Conservation (phyloP, 139 green algal genomes). For the Chlamydomonas sphaeroides region DNA sequence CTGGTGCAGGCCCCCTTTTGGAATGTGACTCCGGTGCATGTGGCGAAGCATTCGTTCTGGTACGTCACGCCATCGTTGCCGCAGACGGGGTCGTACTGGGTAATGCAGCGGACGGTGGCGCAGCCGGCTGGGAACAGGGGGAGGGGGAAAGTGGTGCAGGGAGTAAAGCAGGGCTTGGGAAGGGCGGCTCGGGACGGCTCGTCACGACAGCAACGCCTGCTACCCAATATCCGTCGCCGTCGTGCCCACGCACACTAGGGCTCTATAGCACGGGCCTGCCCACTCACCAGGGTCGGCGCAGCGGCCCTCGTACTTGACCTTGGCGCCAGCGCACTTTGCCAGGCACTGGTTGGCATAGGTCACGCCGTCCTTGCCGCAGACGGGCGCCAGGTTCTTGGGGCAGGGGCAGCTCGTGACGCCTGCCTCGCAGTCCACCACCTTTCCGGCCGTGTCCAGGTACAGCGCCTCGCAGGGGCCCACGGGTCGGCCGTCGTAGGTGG, state of each 20-base stretch:
- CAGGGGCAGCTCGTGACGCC: neutral
- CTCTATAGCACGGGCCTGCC: too few relatives aligned
- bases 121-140: neutral
- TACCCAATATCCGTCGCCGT: too few relatives aligned
- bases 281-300: constrained; percentile 3
- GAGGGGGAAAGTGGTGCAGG: too few relatives aligned
- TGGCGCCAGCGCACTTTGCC: constrained; percentile 7
- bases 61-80: constrained; percentile 38
- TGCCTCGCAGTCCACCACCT: neutral
- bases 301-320: constrained; percentile 17
- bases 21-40: too few relatives aligned
- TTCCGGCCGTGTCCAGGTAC: neutral
- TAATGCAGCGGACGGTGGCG: constrained; percentile 15
- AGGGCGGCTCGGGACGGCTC: too few relatives aligned
- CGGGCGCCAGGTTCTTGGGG: neutral
- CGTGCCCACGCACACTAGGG: too few relatives aligned
- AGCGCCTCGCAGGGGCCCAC: constrained; percentile 7
- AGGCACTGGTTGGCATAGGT: constrained; percentile 48
- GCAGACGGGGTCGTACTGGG: constrained; percentile 37
- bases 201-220: too few relatives aligned
- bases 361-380: constrained; percentile 42
- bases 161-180: too few relatives aligned
- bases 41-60: constrained; percentile 1
- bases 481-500: neutral
- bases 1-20: too few relatives aligned